A percentile compares a stretch with the other conserved stretches of the same genome.
Evolutionary conservation across 1,284 basidiomycete genomes (phyloP).

Genomic region (Leccinum griseonigrum): DNA sequence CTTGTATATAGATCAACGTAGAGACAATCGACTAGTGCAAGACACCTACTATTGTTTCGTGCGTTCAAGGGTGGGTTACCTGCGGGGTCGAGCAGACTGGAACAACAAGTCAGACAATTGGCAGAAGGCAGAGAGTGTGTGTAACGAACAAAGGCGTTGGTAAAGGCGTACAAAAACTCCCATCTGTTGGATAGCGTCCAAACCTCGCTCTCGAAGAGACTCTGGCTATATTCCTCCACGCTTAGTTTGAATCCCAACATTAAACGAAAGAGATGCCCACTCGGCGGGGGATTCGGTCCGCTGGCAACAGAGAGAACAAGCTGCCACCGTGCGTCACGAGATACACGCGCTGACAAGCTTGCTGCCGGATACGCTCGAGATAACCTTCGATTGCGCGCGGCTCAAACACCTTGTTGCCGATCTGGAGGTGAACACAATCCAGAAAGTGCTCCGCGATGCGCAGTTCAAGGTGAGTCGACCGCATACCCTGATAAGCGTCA

Average conservation of each 20-base stretch:
- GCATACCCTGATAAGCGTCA: constrained; percentile 40
- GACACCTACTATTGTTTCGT: constrained; percentile 16
- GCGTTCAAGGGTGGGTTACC: constrained; percentile 33
- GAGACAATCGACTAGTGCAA: background rate
- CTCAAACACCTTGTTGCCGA: constrained; percentile 57
- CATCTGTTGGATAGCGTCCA: constrained; percentile 36
- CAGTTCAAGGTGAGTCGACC: constrained; percentile 65
- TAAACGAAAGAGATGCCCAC: constrained; percentile 36
- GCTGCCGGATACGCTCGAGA: constrained; percentile 64
- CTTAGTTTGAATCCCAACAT: constrained; percentile 21
- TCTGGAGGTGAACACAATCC: constrained; percentile 50
- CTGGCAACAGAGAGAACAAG: constrained; percentile 58
- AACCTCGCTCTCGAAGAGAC: constrained; percentile 51
- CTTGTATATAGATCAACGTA: constrained; percentile 17
- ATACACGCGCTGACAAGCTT: constrained; percentile 63
- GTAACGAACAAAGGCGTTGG: constrained; percentile 28
- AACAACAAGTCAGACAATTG: constrained; percentile 8
- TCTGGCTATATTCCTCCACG: constrained; percentile 34
- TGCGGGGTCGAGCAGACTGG: constrained; percentile 28
- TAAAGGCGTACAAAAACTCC: constrained; percentile 33
- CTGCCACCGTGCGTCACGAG: constrained; percentile 72
- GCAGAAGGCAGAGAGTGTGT: background rate
- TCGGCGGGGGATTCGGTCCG: constrained; percentile 67
- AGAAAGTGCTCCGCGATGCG: constrained; percentile 67
- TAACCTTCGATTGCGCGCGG: constrained; percentile 81